Percentiles rank a stretch among this genome's conserved stretches.
Conservation (phyloP, 257 asterid species). For the Ilex aquifolium region DNA sequence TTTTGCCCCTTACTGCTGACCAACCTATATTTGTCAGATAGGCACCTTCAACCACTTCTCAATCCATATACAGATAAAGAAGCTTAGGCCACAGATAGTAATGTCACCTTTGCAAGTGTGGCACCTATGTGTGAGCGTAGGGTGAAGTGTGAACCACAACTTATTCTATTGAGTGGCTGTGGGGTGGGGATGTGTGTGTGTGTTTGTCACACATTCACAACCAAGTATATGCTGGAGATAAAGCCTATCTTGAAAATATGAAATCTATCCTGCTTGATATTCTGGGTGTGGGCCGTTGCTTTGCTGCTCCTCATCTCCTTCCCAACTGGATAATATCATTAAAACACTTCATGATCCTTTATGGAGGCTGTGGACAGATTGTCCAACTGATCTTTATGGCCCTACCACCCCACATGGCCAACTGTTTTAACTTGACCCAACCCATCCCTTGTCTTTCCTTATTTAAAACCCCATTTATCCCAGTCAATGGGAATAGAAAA, state of each 20-base stretch:
- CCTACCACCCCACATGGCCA: slow-evolving; percentile 63
- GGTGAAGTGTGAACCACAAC: background rate
- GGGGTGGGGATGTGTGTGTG: too few species aligned
- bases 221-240: slow-evolving; percentile 27
- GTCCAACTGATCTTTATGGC: slow-evolving; percentile 33
- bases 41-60: background rate
- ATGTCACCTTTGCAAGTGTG: background rate
- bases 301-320: slow-evolving; percentile 34
- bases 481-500: slow-evolving; percentile 4
- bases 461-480: slow-evolving; percentile 33
- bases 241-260: slow-evolving; percentile 19
- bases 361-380: slow-evolving; percentile 44
- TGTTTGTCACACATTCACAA: slow-evolving; percentile 35
- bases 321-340: slow-evolving; percentile 47
- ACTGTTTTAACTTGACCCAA: slow-evolving; percentile 22
- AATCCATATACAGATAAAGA: background rate
- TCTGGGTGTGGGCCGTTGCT: slow-evolving; percentile 44
- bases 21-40: background rate
- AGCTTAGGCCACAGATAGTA: too few species aligned
- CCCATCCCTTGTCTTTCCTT: slow-evolving; percentile 30
- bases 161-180: background rate
- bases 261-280: slow-evolving; percentile 33
- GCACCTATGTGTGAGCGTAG: background rate
- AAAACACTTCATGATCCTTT: slow-evolving; percentile 22
- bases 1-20: background rate